Base-by-base conservation (phyloP, 202 grass and related monocot species). In the Musa balbisiana region DNA sequence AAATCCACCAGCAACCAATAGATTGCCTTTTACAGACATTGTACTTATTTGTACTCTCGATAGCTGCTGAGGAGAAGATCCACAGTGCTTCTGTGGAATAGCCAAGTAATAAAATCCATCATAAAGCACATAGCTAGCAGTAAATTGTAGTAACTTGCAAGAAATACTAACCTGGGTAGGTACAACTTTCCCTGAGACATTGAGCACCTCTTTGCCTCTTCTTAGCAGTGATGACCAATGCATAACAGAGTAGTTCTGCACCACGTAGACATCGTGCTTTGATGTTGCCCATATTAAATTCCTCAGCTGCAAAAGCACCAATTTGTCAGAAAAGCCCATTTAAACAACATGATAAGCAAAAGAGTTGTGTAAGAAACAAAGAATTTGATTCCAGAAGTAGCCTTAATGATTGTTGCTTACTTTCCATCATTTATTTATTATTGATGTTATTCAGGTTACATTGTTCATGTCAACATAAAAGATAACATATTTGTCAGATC, bases 221-320 rank as follows among this genome's bases (percentile, higher is more conserved):
- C 73, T 69, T 73, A 80, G 83, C 73, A 96, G 73, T 74, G 92
- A 84, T 70, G 92, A 92, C 87, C 83, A 96, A 25, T 96, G 92
- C 87, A 79, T 87, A 66, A 96, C 78, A 24, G 87, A 89, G 50
- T 88, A 87, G 79, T 96, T 82, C 43, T 84, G 80, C 23, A 83
- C 55, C 79, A 78, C 86, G 69, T 96, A 96, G 60, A 92, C 85
- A 81, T 96, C 92, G 86, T 96, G 89, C 85, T 96, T 96, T 55
- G 92, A 92, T 58, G 89, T 84, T 16, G 89, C 89, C 84, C 89
- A 96, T 56, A 96, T 54, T 72, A 96, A 84, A 81, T 96, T 91
- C 76, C 92, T 92, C 50, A 96, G 79, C 92, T 92, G 81, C 73
- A 81, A 23, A 85, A 73, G 16, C 71, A 23, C 27, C 27, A 80